Percentiles rank a stretch among this genome's conserved stretches.
phyloP scores from a whole-genome alignment of 2,329 filamentous ascomycete species.

The Thermoascus crustaceus region DNA sequence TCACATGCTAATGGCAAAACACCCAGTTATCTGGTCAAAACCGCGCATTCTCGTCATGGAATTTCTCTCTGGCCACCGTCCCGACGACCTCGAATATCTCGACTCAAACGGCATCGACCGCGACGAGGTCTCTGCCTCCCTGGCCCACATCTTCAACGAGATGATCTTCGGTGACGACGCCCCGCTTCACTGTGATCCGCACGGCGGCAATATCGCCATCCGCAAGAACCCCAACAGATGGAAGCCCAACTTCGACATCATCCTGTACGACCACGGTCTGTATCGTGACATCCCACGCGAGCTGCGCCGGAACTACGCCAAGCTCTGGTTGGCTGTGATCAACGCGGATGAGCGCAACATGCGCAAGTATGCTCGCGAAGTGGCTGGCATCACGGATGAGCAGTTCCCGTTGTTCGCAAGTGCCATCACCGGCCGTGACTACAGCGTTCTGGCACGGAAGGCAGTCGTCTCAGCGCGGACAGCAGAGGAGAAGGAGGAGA shows the following conservation, averaged over 20 bases:
- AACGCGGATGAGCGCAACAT: constrained; percentile 78
- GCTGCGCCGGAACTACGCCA: constrained; percentile 79
- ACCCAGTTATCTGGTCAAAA: constrained; percentile 79
- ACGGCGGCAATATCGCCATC: constrained; percentile 92
- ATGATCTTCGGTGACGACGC: constrained; percentile 94
- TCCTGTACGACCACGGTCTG: constrained; percentile 93
- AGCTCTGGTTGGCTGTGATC: constrained; percentile 94
- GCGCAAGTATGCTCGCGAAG: constrained; percentile 80
- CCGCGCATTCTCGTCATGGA: constrained; percentile 93
- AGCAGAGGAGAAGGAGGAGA: constrained; percentile 72
- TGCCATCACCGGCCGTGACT: constrained; percentile 92
- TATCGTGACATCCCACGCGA: constrained; percentile 82
- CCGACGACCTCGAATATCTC: constrained; percentile 81
- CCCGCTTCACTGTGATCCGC: constrained; percentile 90
- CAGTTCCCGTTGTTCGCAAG: constrained; percentile 93
- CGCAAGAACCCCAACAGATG: constrained; percentile 59
- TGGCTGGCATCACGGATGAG: constrained; percentile 79
- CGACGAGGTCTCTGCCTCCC: constrained; percentile 85
- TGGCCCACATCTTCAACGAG: constrained; percentile 93
- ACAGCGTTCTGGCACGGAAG: constrained; percentile 58
- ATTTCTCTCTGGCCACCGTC: constrained; percentile 73
- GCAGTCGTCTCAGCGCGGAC: constrained; percentile 54
- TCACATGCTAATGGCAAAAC: not conserved
- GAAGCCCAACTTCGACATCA: constrained; percentile 79
- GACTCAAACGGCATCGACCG: constrained; percentile 82